Percentiles rank a stretch among this genome's conserved stretches.
Evolutionary conservation across 768 basidiomycete species (phyloP).

Genomic region (Leccinum truebloodii): DNA sequence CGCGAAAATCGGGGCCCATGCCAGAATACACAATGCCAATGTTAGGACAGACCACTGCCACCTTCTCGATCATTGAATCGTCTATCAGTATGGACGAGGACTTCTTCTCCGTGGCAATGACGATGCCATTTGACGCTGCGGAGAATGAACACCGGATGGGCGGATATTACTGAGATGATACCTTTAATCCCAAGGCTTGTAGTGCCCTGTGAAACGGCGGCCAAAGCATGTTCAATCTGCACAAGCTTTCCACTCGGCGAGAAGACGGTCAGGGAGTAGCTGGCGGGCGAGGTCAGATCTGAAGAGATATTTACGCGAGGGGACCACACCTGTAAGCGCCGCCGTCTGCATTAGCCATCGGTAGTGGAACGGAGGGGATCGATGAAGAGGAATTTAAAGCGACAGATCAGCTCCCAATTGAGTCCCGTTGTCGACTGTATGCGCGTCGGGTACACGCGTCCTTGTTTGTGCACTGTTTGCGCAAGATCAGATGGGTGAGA

Average conservation of each 20-base stretch:
- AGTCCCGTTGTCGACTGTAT: slow-evolving; percentile 16
- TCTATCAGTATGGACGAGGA: slow-evolving; percentile 96
- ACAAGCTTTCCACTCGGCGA: slow-evolving; percentile 98
- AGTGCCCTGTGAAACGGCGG: slow-evolving; percentile 92
- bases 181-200: slow-evolving; percentile 99
- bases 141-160: slow-evolving; percentile 17
- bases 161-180: slow-evolving; percentile 40
- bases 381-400: slow-evolving; percentile 21
- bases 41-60: slow-evolving; percentile 95
- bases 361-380: slow-evolving; percentile 19
- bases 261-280: slow-evolving; percentile 99
- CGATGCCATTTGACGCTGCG: slow-evolving; percentile 96
- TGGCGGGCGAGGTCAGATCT: slow-evolving; percentile 36
- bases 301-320: slow-evolving; percentile 19
- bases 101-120: slow-evolving; percentile 99
- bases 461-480: slow-evolving; percentile 28
- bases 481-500: slow-evolving; percentile 20
- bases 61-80: slow-evolving; percentile 97
- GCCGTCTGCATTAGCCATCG: slow-evolving; percentile 81
- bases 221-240: slow-evolving; percentile 99
- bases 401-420: slow-evolving; percentile 13
- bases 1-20: slow-evolving; percentile 98
- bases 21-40: slow-evolving; percentile 99
- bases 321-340: slow-evolving; percentile 69
- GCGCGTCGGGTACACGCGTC: slow-evolving; percentile 34